Conservation (phyloP, 768 basidiomycete genomes). For the Pleurotus eryngii region DNA sequence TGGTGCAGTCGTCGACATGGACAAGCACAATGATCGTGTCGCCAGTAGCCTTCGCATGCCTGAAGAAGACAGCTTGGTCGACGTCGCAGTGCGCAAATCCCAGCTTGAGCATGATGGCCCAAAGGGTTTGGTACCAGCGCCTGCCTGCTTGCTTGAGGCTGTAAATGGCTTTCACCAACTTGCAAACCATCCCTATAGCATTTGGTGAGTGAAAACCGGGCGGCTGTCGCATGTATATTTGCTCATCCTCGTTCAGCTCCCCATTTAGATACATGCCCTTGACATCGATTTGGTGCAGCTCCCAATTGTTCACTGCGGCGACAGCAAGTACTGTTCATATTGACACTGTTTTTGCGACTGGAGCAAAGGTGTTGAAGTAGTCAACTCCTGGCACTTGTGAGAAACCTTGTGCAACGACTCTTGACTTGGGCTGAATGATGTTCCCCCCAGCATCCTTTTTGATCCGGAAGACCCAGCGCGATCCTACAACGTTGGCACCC, state of each 20-base stretch:
- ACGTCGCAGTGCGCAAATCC: constrained; percentile 17
- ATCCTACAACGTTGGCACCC: constrained; percentile 8
- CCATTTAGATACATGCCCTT: constrained; percentile 22
- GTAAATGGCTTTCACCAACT: constrained; percentile 23
- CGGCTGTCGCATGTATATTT: constrained; percentile 38
- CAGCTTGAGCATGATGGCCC: constrained; percentile 2
- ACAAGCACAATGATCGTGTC: constrained; percentile 19
- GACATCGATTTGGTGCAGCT: constrained; percentile 21
- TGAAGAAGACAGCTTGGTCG: constrained; percentile 24
- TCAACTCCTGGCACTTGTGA: constrained; percentile 21
- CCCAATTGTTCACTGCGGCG: no score
- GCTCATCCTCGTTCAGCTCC: constrained; percentile 17
- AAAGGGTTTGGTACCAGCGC: constrained; percentile 21
- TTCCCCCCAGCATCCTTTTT: constrained; percentile 27
- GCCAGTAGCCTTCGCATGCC: constrained; percentile 11
- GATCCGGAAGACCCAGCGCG: constrained; percentile 22
- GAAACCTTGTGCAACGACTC: constrained; percentile 19
- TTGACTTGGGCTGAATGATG: constrained; percentile 22
- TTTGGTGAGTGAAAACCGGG: constrained; percentile 19
- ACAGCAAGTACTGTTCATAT: no score
- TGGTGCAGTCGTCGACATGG: constrained; percentile 22
- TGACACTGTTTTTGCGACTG: constrained; percentile 11
- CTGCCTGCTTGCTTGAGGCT: constrained; percentile 26
- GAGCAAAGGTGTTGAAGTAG: constrained; percentile 10
- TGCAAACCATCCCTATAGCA: constrained; percentile 12